Base-by-base conservation (phyloP, 371 early-diverging fungal genomes). In the Saksenaea vasiformis region DNA sequence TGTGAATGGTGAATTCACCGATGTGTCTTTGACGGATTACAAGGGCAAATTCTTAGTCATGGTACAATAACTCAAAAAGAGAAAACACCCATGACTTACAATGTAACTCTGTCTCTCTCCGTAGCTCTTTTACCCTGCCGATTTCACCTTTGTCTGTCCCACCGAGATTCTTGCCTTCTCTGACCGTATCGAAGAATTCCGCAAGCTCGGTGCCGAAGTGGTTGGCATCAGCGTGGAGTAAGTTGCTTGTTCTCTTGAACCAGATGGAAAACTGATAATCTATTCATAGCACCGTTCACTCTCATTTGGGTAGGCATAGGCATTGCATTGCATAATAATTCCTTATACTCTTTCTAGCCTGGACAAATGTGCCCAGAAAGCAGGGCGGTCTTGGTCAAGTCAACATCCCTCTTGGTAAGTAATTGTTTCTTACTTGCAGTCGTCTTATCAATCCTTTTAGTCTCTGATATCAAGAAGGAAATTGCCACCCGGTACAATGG, bases 331-430 rank as follows among this genome's bases (percentile, higher is more conserved):
- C 15, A 0, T 61, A 7, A 0, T 61, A 10, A 61, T 3, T 47
- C 24, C 17, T 54, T n/a, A 43, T 47, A 60, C 61, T 61, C 77
- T 66, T 56, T 70, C 63, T 73, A 83, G 86, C 65, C 64, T 84
- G 83, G 89, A 87, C 77, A 66, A 84, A 73, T 75, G 76, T 72
- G 70, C 78, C 84, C 64, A 80, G 80, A 62, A 80, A 75, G 60
- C 73, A 81, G 65, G 98, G 98, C 74, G 99, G 99, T 70, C 79
- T 99, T 36, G 96, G 98, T 56, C 84, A 85, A 54, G 89, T 98
- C 88, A 87, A 93, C 66, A 87, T 94, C 39, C 78, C 79, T 61
- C 66, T 78, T 36, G 19, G 56, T 17, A 13, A 31, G 34, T 19
- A 56, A 28, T 56, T 22, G 19, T 15, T 3, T 13, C 19, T 51